Percentiles rank a stretch among this genome's conserved stretches.
phyloP scores from a whole-genome alignment of 768 basidiomycete species.

The Lanmaoa rubissima region DNA sequence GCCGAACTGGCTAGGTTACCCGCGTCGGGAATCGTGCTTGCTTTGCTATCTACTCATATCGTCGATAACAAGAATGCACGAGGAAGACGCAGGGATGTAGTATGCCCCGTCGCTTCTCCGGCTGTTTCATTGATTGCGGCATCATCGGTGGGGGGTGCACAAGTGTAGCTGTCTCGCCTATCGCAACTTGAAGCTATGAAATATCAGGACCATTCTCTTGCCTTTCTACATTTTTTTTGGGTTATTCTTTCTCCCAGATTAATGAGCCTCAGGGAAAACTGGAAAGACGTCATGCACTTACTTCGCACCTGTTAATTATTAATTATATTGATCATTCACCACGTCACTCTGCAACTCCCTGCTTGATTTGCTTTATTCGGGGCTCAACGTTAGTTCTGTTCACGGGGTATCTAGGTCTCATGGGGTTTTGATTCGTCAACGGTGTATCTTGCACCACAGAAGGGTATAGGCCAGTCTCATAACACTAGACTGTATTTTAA shows the following conservation, averaged over 20 bases:
- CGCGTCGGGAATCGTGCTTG: constrained; percentile 7
- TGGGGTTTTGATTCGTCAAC: background rate
- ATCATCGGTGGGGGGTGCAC: constrained; percentile 12
- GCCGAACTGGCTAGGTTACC: background rate
- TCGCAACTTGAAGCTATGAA: background rate
- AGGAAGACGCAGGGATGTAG: constrained; percentile 11
- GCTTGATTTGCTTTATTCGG: background rate
- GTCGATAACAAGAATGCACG: constrained; percentile 3
- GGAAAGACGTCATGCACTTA: background rate
- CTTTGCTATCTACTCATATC: background rate
- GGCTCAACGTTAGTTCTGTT: background rate
- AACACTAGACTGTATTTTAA: background rate
- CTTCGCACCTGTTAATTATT: background rate
- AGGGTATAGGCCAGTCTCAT: background rate
- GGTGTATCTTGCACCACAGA: background rate
- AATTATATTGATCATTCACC: background rate
- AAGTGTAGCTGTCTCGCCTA: background rate
- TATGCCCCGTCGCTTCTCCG: background rate
- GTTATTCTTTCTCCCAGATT: background rate
- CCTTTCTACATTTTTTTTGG: background rate
- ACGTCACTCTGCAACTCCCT: background rate
- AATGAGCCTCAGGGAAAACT: background rate
- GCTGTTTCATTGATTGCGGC: constrained; percentile 7
- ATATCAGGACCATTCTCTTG: background rate
- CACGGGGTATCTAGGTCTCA: background rate